Conservation (phyloP, 1,139 yeast genomes). For the Kodamaea suecica region DNA sequence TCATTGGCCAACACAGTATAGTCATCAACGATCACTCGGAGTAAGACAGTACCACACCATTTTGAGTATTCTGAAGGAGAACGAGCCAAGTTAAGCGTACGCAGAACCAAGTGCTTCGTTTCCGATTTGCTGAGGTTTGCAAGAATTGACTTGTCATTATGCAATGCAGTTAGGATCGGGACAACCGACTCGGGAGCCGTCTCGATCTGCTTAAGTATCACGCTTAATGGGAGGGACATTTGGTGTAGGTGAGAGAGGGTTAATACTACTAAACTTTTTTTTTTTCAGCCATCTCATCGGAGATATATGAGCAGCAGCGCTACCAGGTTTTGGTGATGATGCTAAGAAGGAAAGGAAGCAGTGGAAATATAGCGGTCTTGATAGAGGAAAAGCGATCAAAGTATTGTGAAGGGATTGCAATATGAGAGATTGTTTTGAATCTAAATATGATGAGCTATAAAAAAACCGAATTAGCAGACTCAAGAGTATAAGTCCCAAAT, state of each 20-base stretch:
- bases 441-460: too few species aligned
- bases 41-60: conserved; percentile 64
- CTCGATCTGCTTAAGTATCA: conserved; percentile 36
- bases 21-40: conserved; percentile 49
- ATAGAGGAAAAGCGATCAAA: too few species aligned
- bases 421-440: too few species aligned
- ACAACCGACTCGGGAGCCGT: conserved; percentile 32
- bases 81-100: conserved; percentile 52
- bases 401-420: too few species aligned
- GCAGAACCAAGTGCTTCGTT: conserved; percentile 52
- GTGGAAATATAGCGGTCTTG: too few species aligned
- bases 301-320: too few species aligned
- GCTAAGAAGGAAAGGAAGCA: too few species aligned
- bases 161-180: conserved; percentile 32
- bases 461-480: too few species aligned
- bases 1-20: conserved; percentile 55
- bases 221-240: conserved; percentile 36
- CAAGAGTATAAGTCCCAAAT: too few species aligned
- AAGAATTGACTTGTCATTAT: conserved; percentile 30
- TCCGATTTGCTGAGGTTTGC: conserved; percentile 49
- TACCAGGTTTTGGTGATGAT: too few species aligned
- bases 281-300: conserved; percentile 1
- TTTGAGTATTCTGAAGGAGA: conserved; percentile 47
- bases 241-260: background rate
- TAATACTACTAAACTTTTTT: background rate